Conservation (phyloP, 2,329 filamentous ascomycete species). For the Cercospora brassicicola region DNA sequence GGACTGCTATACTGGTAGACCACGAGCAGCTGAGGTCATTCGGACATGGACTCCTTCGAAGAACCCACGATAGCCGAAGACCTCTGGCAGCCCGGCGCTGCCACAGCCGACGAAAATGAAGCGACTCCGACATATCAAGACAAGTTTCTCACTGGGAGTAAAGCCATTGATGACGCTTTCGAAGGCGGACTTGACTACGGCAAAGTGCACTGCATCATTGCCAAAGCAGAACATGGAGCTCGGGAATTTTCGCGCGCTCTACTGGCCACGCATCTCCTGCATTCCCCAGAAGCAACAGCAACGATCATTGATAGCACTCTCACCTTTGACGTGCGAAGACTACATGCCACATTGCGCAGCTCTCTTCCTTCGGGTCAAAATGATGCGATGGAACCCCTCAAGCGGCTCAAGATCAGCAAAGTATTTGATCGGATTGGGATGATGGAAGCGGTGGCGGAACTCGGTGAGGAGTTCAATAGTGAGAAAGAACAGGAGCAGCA, state of each 20-base stretch:
- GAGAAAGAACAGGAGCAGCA: background rate
- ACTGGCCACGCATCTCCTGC: constrained; percentile 44
- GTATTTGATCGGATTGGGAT: constrained; percentile 54
- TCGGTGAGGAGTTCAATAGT: constrained; percentile 41
- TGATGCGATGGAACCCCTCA: constrained; percentile 36
- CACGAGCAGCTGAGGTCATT: background rate
- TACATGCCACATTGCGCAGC: constrained; percentile 36
- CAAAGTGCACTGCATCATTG: constrained; percentile 41
- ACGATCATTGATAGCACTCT: constrained; percentile 51
- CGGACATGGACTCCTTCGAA: background rate
- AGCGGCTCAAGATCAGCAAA: constrained; percentile 51
- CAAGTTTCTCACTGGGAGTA: constrained; percentile 9
- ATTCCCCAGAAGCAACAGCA: constrained; percentile 32
- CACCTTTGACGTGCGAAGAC: constrained; percentile 46
- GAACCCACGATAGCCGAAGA: background rate
- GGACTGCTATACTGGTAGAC: background rate
- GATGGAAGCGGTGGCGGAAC: constrained; percentile 48
- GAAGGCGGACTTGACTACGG: constrained; percentile 43
- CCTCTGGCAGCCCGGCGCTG: background rate
- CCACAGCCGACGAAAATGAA: background rate
- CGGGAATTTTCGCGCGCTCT: constrained; percentile 39
- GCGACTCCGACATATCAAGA: background rate
- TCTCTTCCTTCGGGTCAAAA: constrained; percentile 12
- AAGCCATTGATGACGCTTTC: constrained; percentile 41
- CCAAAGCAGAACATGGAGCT: constrained; percentile 31